A percentile compares a stretch with the other conserved stretches of the same genome.
phyloP scores from a whole-genome alignment of 2,329 filamentous ascomycete species.

The Diplodia sapinea region DNA sequence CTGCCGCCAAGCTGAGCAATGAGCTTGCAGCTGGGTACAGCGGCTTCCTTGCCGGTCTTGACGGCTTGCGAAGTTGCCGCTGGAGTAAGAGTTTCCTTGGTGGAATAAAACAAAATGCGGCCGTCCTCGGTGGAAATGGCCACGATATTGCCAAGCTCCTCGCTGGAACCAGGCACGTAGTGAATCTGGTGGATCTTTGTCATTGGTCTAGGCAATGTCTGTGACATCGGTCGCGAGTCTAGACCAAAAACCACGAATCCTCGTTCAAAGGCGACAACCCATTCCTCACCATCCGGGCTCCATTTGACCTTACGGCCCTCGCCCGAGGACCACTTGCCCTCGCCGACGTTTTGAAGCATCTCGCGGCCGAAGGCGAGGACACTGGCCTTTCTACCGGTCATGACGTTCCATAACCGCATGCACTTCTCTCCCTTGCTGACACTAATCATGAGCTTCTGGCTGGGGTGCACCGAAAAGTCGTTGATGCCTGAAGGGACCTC shows the following conservation, averaged over 20 bases:
- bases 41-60: constrained; percentile 53
- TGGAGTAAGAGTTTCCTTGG: constrained; percentile 55
- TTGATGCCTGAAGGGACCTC: constrained; percentile 87
- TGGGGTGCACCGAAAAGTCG: constrained; percentile 93
- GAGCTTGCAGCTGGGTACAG: constrained; percentile 65
- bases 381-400: constrained; percentile 93
- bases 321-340: constrained; percentile 76
- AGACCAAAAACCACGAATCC: constrained; percentile 85
- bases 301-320: constrained; percentile 85
- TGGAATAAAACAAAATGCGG: constrained; percentile 81
- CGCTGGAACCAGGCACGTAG: constrained; percentile 62
- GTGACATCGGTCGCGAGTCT: constrained; percentile 80
- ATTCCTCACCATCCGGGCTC: constrained; percentile 79
- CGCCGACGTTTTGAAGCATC: constrained; percentile 75
- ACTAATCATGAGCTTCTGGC: constrained; percentile 94
- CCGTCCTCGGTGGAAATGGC: constrained; percentile 91
- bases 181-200: constrained; percentile 84
- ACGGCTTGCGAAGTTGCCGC: constrained; percentile 42
- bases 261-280: constrained; percentile 86
- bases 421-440: constrained; percentile 87
- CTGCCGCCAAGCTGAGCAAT: constrained; percentile 81
- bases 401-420: constrained; percentile 95
- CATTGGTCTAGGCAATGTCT: constrained; percentile 68
- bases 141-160: constrained; percentile 62
- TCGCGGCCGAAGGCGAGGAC: constrained; percentile 83